Base-by-base conservation (phyloP, 352 stramenopile species). In the Blastocystis sp. region DNA sequence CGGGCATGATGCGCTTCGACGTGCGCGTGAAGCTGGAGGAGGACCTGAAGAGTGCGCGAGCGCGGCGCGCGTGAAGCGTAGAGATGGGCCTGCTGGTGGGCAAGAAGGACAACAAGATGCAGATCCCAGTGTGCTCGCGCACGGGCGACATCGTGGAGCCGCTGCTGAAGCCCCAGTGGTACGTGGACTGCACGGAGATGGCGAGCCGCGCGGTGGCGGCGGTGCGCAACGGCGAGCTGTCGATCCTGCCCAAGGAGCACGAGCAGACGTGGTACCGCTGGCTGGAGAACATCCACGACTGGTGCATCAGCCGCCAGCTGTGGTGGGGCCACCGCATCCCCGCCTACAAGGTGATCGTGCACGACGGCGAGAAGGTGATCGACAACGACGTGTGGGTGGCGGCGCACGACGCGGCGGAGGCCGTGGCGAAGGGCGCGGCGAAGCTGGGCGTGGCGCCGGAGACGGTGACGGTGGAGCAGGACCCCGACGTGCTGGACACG, bases 251-350 rank as follows among this genome's bases (percentile, higher is more conserved):
- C 10, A 92, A 94, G 65, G 93, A 94, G 40, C 95, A 98, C 89
- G 95, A 98, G 91, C 98, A 98, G 89, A 97, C 94, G 61, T 97
- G 95, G 94, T 98, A 97, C 90, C 94, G 94, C 88, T 99, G 97
- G 92, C 91, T 99, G 34, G 96, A 99, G 82, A 98, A 99, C 90
- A 98, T 98, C 89, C 94, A 96, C 42, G 96, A 98, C 91, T 99
- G 97, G 97, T 99, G 97, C 89, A 92, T 99, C 64, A 98, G 94
- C 90, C 94, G 97, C 19, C 97, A 99, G 91, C 93, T 99, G 1
- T 99, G 97, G 97, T 99, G 97, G 97, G 97, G 97, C 40, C 97
- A 99, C 91, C 96, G 97, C 64, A 98, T 99, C 81, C 97, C 97
- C 7, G 97, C 97, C 9, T 99, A 98, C 92, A 98, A 94, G 87